Base-by-base conservation (phyloP, 2,329 filamentous ascomycete species). In the Tolypocladium cylindrosporum region DNA sequence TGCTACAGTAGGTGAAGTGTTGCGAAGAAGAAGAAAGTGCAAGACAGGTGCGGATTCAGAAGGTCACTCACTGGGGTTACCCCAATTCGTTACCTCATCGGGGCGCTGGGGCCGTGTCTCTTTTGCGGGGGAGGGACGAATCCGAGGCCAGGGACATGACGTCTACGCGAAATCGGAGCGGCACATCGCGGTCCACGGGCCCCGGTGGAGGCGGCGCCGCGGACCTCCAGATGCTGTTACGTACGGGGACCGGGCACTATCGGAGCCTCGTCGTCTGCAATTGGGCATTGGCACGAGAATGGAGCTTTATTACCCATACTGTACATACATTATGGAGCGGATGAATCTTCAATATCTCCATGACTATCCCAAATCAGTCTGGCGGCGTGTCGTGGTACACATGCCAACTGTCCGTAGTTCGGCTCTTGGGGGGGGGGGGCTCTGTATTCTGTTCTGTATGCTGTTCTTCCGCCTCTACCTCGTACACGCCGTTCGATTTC, bases 111-210 rank as follows among this genome's bases (percentile, higher is more conserved):
- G 48, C 19, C 16, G 27, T 50, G 27, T 31, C 27, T 31, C 27
- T 31, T 50, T 50, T 50, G 45, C 45, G 45, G 45, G 48, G 48
- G 48, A 36, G 16, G 16, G 19, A 10, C 48, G 48, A 51, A 51
- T 36, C 48, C 11, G 31, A 21, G 27, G 19, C 27, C 19, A 34
- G 1, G 21, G 9, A 10, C 4, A 45, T 45, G 42, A 24, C 48
- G 16, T 51, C 48, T 9, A 31, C 45, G 27, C 45, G 21, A 50
- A 34, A 31, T 5, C 54, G 54, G 42, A 36, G 42, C 55, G 19
- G 42, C 42, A 36, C 21, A 50, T 16, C 43, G 55, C 55, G 34
- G 55, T 50, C 57, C 57, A 58, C 57, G 57, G 52, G 36, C 41
- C 9, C 57, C 52, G 57, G 34, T 51, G 42, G 52, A 16, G 52